Conservation (phyloP, 2,329 filamentous ascomycete species). For the Phaeosphaeriaceae sp. region DNA sequence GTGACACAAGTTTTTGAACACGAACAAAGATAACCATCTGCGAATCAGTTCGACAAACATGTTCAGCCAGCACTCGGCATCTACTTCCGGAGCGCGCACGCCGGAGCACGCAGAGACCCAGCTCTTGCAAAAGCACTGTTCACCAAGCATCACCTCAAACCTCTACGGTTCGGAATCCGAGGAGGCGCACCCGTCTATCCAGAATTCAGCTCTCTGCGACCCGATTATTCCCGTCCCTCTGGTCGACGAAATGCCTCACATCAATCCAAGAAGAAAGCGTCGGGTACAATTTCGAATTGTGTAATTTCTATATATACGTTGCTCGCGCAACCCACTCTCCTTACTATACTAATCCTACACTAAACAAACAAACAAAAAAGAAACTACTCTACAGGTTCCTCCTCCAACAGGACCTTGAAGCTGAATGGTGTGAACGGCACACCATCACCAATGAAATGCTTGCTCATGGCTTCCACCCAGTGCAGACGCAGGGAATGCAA, state of each 20-base stretch:
- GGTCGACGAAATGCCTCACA: neutral
- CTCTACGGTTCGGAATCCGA: conserved; percentile 1
- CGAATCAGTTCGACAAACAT: neutral
- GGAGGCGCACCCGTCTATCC: neutral
- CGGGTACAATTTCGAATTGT: neutral
- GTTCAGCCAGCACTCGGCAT: neutral
- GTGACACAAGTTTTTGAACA: too few species aligned
- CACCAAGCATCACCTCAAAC: conserved; percentile 8
- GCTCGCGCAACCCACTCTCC: neutral
- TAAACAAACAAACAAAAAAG: conserved; percentile 7
- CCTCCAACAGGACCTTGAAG: conserved; percentile 83
- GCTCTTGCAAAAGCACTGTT: conserved; percentile 12
- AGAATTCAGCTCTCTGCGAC: neutral
- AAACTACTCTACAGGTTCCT: conserved; percentile 63
- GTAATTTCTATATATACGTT: neutral
- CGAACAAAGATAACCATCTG: too few species aligned
- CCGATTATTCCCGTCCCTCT: neutral
- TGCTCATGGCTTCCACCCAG: conserved; percentile 98
- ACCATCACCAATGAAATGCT: conserved; percentile 92
- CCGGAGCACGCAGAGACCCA: neutral
- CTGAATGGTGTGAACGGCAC: conserved; percentile 87
- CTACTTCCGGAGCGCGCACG: conserved; percentile 1
- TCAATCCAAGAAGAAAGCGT: neutral
- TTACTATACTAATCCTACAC: conserved; percentile 19
- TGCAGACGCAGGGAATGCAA: conserved; percentile 89